Conservation (phyloP, 2,329 filamentous ascomycete genomes). For the Parascedosporium putredinis region DNA sequence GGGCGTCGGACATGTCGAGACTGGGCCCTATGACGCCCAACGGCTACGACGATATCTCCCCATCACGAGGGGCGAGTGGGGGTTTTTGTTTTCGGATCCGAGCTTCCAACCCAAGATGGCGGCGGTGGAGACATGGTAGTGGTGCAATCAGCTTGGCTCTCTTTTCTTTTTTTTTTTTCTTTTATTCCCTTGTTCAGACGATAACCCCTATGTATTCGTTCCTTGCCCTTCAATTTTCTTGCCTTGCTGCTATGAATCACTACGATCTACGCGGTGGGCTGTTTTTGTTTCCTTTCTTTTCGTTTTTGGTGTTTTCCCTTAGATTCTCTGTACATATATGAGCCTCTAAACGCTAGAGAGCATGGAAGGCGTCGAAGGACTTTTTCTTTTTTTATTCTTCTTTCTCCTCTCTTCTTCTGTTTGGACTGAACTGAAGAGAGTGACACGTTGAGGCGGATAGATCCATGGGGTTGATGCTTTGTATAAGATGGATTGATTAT, state of each 20-base stretch:
- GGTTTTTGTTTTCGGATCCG: conserved; percentile 44
- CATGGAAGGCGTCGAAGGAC: background rate
- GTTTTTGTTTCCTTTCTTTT: conserved; percentile 8
- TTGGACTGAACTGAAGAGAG: no score
- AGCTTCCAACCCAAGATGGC: conserved; percentile 34
- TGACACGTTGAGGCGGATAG: no score
- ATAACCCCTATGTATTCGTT: no score
- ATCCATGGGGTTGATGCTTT: no score
- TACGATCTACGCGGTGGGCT: no score
- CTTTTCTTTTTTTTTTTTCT: background rate
- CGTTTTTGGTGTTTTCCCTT: no score
- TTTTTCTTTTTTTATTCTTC: background rate
- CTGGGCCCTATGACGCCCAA: conserved; percentile 47
- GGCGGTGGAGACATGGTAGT: conserved; percentile 38
- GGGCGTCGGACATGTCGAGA: conserved; percentile 8
- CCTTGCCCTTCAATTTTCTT: no score
- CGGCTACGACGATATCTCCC: conserved; percentile 53
- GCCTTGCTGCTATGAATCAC: no score
- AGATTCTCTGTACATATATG: no score
- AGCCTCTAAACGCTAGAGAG: no score
- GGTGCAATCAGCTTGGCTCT: background rate
- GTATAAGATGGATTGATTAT: no score
- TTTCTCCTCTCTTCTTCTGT: no score
- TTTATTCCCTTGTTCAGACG: background rate
- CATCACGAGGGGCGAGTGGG: conserved; percentile 52